Conservation (phyloP, 23 red algal genomes). For the Gracilariopsis chorda region DNA sequence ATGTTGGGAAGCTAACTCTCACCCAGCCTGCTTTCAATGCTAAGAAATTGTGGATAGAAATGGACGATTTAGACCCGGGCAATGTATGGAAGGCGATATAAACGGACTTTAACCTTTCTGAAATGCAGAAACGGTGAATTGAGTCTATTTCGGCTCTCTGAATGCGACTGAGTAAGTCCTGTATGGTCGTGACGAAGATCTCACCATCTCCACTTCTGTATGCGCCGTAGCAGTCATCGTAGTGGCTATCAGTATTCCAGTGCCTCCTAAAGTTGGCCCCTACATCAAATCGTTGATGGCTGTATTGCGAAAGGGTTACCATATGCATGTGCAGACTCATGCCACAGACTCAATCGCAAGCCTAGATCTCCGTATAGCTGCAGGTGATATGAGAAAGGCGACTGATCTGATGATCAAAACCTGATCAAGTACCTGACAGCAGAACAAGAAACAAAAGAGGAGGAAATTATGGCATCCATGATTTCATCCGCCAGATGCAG, state of each 20-base stretch:
- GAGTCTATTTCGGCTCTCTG: conserved; percentile 48
- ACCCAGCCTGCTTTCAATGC: neutral
- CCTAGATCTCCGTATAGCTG: conserved; percentile 28
- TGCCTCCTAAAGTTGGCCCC: conserved; percentile 56
- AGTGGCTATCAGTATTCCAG: neutral
- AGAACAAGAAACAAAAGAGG: neutral
- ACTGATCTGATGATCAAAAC: conserved; percentile 71
- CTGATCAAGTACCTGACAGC: conserved; percentile 70
- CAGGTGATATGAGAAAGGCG: conserved; percentile 9
- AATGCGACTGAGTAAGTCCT: conserved; percentile 48
- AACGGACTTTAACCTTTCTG: neutral
- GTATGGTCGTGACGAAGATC: neutral
- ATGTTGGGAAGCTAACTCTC: neutral
- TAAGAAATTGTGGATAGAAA: neutral
- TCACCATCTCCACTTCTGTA: conserved; percentile 1
- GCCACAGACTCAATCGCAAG: conserved; percentile 5
- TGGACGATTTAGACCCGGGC: conserved; percentile 2
- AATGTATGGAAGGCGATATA: conserved; percentile 10
- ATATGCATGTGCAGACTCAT: conserved; percentile 26
- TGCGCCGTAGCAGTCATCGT: conserved; percentile 29
- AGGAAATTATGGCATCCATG: neutral
- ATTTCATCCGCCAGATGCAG: neutral
- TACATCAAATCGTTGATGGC: conserved; percentile 65
- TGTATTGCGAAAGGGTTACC: neutral
- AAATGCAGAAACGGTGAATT: neutral